These are phyloP conservation scores for Ceratocystis papillata DNA, from an alignment of 2,329 filamentous ascomycete genomes.

Conservation along the genomic window DNA sequence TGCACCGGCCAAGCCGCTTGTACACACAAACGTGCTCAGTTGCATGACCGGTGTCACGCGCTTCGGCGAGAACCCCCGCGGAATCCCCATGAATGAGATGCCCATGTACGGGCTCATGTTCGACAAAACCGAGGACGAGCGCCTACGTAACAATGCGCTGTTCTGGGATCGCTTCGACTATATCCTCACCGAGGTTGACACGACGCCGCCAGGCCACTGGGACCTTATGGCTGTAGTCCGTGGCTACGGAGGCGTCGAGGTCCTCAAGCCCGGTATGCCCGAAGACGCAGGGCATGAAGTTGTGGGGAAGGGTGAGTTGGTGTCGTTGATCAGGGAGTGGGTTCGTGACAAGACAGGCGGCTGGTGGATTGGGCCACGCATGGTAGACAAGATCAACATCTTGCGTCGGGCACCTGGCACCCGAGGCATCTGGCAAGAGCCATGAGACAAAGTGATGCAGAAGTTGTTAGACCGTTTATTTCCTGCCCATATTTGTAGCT, in stretches of 20 bases:
- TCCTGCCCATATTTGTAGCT: not conserved
- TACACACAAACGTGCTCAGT: constrained; percentile 53
- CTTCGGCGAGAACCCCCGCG: constrained; percentile 44
- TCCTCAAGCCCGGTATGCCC: constrained; percentile 40
- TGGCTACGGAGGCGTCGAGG: constrained; percentile 49
- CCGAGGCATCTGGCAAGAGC: constrained; percentile 17
- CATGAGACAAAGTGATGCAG: not conserved
- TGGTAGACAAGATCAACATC: constrained; percentile 41
- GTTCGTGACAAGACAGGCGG: constrained; percentile 44
- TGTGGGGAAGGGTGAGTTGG: constrained; percentile 38
- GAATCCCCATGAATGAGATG: constrained; percentile 29
- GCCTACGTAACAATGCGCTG: constrained; percentile 35
- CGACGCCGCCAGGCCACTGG: constrained; percentile 43
- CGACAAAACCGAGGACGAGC: constrained; percentile 52
- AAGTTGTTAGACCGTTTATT: too few relatives aligned
- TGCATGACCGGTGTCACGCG: constrained; percentile 63
- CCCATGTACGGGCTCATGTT: constrained; percentile 33
- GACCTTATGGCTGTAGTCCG: constrained; percentile 46
- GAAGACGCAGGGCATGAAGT: constrained; percentile 28
- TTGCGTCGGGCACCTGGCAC: constrained; percentile 16
- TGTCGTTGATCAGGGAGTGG: constrained; percentile 34
- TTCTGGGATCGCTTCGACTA: constrained; percentile 60
- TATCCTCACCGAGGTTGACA: constrained; percentile 45
- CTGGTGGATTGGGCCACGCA: constrained; percentile 54
- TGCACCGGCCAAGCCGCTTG: constrained; percentile 31